These are phyloP conservation scores for Seiridium unicorne DNA, from an alignment of 2,329 filamentous ascomycete species.

Conservation along the genomic window DNA sequence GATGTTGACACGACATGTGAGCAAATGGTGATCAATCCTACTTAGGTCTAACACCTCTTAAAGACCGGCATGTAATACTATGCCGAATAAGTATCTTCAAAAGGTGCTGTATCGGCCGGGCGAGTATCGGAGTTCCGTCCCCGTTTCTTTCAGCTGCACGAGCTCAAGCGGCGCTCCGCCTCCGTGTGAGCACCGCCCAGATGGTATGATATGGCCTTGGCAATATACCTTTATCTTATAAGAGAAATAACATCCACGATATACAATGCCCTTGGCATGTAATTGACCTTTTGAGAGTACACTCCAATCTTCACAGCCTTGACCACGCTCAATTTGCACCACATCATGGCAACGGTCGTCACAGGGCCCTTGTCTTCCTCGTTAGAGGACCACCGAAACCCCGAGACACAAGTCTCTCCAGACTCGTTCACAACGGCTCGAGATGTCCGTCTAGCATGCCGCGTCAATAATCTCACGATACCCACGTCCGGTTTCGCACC, in stretches of 20 bases:
- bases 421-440: conserved; percentile 26
- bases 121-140: conserved; percentile 4
- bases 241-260: neutral
- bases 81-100: too few species aligned
- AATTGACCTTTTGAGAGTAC: too few species aligned
- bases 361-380: neutral
- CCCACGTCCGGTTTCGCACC: conserved; percentile 55
- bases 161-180: conserved; percentile 1
- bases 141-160: neutral
- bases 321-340: neutral
- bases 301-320: too few species aligned
- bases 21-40: too few species aligned
- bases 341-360: neutral
- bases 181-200: neutral
- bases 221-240: neutral
- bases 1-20: too few species aligned
- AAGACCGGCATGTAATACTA: too few species aligned
- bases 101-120: too few species aligned
- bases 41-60: too few species aligned
- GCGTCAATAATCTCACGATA: conserved; percentile 34
- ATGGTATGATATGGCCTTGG: neutral
- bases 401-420: neutral
- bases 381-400: neutral
- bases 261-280: neutral
- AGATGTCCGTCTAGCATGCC: conserved; percentile 42